Base-by-base conservation (phyloP, 2,329 filamentous ascomycete genomes). In the Apiospora aurea region DNA sequence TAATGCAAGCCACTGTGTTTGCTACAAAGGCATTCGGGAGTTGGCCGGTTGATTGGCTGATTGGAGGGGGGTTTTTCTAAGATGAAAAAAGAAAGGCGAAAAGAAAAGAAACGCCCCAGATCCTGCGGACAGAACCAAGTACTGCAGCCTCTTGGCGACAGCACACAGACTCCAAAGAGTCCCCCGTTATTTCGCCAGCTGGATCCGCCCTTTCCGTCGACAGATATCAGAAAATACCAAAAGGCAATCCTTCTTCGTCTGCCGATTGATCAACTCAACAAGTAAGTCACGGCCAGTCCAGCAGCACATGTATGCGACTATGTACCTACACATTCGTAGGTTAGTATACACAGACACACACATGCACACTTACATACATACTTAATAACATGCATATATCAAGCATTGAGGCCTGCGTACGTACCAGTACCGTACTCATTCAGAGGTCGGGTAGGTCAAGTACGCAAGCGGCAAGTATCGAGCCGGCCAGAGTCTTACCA, bases 1-100 rank as follows among this genome's bases (percentile, higher is more conserved):
- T 68, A 14, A 41, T 47, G 66, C 66, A 68, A 26, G 66, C 66
- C 66, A 47, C 66, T 26, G 41, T 46, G 41, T 68, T 47, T 68
- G 66, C 41, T 68, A 68, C 41, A 68, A 46, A 66, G 26, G 41
- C 41, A 68, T 47, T 44, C 10, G 43, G 13, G 3, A 21, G 4
- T 41, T 21, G 57, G 6, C 29, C 18, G 29, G 34, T 41, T 64
- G 34, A 64, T 64, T 64, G 57, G 57, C 57, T 24, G 57, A n/a
- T 41, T 64, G 57, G 29, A 3, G 26, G 26, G 26, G 26, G 26
- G 26, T 1, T 29, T 1, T 29, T 29, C 26, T 29, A 29, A 29
- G 2, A 29, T 1, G 16, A 61, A 38, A 4, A 64, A 41, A n/a
- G 6, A 29, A 64, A 29, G 26, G 2, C 26, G 26, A 29, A 41